Conservation (phyloP, 148 eudicot genomes). For the Simmondsia chinensis region DNA sequence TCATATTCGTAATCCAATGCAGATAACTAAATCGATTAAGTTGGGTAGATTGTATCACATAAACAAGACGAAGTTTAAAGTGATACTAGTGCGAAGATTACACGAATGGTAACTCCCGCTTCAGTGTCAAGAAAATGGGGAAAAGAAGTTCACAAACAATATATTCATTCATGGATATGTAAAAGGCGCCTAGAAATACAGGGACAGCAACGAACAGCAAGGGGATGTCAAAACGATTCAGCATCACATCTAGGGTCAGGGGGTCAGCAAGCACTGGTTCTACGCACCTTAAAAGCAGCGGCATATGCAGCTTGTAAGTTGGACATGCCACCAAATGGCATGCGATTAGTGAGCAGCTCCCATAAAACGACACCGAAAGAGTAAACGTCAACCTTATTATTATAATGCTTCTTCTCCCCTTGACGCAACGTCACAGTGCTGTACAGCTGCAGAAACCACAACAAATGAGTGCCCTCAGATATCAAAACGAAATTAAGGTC, state of each 20-base stretch:
- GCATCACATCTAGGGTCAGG: neutral
- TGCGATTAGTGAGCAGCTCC: slow-evolving; percentile 83
- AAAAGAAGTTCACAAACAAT: too few species aligned
- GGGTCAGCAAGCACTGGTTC: too few species aligned
- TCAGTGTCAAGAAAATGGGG: too few species aligned
- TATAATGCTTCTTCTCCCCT: slow-evolving; percentile 97
- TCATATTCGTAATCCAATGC: too few species aligned
- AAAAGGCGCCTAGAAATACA: neutral
- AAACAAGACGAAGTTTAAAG: too few species aligned
- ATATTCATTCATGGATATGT: too few species aligned
- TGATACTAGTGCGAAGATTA: too few species aligned
- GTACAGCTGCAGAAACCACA: slow-evolving; percentile 50
- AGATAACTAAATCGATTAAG: too few species aligned
- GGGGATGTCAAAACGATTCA: neutral
- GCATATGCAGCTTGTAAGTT: slow-evolving; percentile 96
- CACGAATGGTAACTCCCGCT: too few species aligned
- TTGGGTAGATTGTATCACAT: too few species aligned
- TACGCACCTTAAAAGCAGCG: slow-evolving; percentile 81
- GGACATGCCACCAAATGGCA: slow-evolving; percentile 96
- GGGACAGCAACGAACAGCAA: neutral
- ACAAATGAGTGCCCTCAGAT: too few species aligned
- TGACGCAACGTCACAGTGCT: slow-evolving; percentile 93
- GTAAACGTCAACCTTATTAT: slow-evolving; percentile 95
- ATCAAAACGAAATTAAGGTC: neutral
- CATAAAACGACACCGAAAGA: slow-evolving; percentile 94